Base-by-base conservation (phyloP, 2,329 filamentous ascomycete genomes). In the Sporothrix sp. region DNA sequence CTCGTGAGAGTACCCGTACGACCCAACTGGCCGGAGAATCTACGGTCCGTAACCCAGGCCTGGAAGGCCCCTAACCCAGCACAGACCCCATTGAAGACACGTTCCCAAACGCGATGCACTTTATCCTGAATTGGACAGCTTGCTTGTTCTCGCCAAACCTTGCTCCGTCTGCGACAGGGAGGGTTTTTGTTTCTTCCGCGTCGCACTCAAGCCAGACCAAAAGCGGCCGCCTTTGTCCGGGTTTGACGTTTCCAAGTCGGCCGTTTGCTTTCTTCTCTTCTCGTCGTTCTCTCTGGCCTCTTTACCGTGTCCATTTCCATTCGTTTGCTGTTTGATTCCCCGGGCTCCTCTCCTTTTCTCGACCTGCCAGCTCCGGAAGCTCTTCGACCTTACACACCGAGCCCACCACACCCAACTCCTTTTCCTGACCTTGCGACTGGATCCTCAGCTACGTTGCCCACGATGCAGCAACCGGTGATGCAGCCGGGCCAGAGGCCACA, bases 401-500 rank as follows among this genome's bases (percentile, higher is more conserved):
- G 33, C 30, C 20, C 30, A 6, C 23, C 43, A 23, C 10, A 14
- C 20, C 13, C n/a, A 16, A 16, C 6, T 7, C 16, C 3, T 45
- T 21, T 33, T 35, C 44, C 23, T 8, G 13, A 25, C 11, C 3
- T 27, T 5, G 7, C 21, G 20, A 27, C 16, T 21, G 11, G n/a
- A 32, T 16, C 21, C 3, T 16, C 16, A 23, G 16, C 35, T 8
- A 14, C 5, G 2, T n/a, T 7, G 16, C 11, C 37, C 53, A 57
- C 49, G 50, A 62, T 58, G 61, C 59, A 56, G 57, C 55, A 53
- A 57, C 35, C 35, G 9, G 36, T 39, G 36, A 47, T 55, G 56
- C 56, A 49, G 52, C 61, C 49, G 56, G 47, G 61, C 58, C 54
- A 58, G 51, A 64, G 62, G 57, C 62, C 61, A 50, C 53, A 53